Evolutionary conservation across 805 yeast genomes (phyloP).

Genomic region (Candida xiaguanensis): DNA sequence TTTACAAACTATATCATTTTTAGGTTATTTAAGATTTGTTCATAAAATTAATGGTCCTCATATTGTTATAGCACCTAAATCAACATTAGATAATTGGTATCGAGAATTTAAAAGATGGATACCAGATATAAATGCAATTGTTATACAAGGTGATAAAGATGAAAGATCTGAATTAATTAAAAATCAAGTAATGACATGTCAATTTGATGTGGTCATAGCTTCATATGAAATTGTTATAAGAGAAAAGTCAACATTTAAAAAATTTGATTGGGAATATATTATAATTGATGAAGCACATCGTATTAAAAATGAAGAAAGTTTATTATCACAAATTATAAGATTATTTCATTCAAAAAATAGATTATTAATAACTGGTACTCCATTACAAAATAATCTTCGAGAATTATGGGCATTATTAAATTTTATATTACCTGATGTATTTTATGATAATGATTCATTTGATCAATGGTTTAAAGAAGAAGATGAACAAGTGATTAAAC

Average conservation of each 20-base stretch:
- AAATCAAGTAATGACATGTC: conserved; percentile 48
- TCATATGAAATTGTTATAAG: conserved; percentile 76
- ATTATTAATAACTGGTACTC: conserved; percentile 76
- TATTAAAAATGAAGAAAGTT: conserved; percentile 71
- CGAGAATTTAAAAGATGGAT: conserved; percentile 78
- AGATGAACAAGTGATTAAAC: conserved; percentile 53
- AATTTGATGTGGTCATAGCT: conserved; percentile 68
- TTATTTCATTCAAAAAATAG: conserved; percentile 69
- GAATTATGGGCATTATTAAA: conserved; percentile 81
- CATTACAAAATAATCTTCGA: conserved; percentile 73
- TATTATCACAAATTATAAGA: conserved; percentile 70
- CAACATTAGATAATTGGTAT: conserved; percentile 78
- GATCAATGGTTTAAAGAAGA: conserved; percentile 63
- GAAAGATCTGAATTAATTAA: conserved; percentile 55
- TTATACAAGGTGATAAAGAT: conserved; percentile 72
- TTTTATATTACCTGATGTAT: conserved; percentile 74
- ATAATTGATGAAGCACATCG: conserved; percentile 83
- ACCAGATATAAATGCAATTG: conserved; percentile 69
- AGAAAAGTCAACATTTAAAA: conserved; percentile 63
- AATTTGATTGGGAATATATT: conserved; percentile 73
- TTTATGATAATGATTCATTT: conserved; percentile 67
- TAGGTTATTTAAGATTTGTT: conserved; percentile 67
- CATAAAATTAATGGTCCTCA: conserved; percentile 66
- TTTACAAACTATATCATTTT: conserved; percentile 70
- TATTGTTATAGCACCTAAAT: conserved; percentile 73